Conservation (phyloP, 257 asterid species). For the Nicotiana knightiana region DNA sequence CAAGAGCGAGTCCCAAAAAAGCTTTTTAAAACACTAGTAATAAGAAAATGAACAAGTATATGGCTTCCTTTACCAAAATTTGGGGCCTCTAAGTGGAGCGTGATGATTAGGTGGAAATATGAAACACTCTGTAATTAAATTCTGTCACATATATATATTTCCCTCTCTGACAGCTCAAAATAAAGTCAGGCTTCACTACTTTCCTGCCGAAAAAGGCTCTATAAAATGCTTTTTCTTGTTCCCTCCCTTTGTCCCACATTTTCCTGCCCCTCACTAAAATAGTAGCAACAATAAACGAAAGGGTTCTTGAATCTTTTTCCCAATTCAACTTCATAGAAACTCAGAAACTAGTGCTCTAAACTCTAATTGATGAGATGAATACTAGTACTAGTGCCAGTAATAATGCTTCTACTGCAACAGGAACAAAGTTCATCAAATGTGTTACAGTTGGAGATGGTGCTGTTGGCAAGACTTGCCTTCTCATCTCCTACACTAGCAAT, state of each 20-base stretch:
- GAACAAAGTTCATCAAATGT: slow-evolving; percentile 36
- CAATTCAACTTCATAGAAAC: neutral
- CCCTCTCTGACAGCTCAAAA: slow-evolving; percentile 29
- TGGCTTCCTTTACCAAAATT: neutral
- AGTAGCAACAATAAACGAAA: neutral
- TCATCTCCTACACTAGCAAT: slow-evolving; percentile 38
- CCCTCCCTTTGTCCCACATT: neutral
- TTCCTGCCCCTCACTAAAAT: neutral
- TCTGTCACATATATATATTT: neutral
- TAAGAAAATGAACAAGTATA: too few relatives aligned
- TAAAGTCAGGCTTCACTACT: slow-evolving; percentile 16
- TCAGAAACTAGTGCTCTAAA: neutral
- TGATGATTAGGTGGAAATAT: neutral
- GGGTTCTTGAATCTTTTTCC: neutral
- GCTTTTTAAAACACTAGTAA: too few relatives aligned
- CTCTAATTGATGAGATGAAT: slow-evolving; percentile 9
- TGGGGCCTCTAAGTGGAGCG: neutral
- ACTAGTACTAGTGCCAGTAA: slow-evolving; percentile 11
- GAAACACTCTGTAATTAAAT: neutral
- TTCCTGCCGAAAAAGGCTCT: slow-evolving; percentile 19
- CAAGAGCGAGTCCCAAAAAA: too few relatives aligned
- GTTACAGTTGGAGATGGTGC: slow-evolving; percentile 44
- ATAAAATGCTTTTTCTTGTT: slow-evolving; percentile 18
- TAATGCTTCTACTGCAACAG: slow-evolving; percentile 2
- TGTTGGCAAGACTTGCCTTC: slow-evolving; percentile 41